Evolutionary conservation across 108 stramenopile genomes (phyloP).

Genomic region (Fistulifera solaris): DNA sequence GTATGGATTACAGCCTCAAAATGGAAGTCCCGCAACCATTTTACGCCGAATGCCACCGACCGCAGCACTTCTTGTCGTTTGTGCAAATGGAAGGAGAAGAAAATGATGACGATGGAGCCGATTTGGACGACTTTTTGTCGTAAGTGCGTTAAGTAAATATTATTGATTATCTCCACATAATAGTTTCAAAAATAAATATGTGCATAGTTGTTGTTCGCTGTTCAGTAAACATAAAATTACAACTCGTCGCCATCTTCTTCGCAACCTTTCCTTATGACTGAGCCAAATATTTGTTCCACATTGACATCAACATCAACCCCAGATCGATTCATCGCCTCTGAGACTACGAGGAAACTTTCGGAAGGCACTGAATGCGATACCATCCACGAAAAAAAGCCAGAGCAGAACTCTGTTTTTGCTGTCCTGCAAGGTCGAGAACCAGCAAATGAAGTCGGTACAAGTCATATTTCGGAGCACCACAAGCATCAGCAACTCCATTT

Average conservation of each 20-base stretch:
- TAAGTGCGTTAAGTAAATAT: slow-evolving; percentile 7
- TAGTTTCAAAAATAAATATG: no score
- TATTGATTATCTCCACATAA: no score
- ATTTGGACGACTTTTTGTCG: slow-evolving; percentile 82
- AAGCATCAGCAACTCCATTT: slow-evolving; percentile 2
- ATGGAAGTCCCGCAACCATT: slow-evolving; percentile 87
- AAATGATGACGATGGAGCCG: slow-evolving; percentile 77
- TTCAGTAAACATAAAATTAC: no score
- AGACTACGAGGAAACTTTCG: neutral
- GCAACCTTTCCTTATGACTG: no score
- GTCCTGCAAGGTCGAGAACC: neutral
- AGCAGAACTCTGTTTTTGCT: neutral
- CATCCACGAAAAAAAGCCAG: slow-evolving; percentile 1
- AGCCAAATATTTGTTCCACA: neutral
- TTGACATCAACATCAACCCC: neutral
- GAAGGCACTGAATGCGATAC: neutral
- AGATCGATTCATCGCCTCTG: neutral
- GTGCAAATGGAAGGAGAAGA: slow-evolving; percentile 89
- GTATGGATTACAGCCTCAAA: slow-evolving; percentile 89
- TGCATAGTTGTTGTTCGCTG: no score
- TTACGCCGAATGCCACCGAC: slow-evolving; percentile 94
- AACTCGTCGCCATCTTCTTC: no score
- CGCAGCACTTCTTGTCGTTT: slow-evolving; percentile 98
- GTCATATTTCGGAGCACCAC: neutral
- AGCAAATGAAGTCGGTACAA: neutral